Evolutionary conservation across 768 basidiomycete species (phyloP), one percentile per base, ranked within the genome.

Genomic region (Suillus subluteus): DNA sequence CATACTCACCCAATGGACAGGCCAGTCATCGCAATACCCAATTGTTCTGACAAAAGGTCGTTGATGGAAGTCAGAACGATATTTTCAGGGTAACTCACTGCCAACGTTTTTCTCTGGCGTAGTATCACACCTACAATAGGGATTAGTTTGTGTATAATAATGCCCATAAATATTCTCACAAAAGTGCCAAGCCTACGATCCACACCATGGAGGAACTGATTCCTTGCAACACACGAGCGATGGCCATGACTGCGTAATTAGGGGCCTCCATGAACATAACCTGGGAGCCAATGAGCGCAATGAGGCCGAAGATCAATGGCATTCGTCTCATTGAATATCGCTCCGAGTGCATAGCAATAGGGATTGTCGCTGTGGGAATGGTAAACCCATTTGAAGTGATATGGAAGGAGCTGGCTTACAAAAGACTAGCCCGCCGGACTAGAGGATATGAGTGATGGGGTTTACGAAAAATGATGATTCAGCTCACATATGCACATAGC

Each of bases 221-320:
- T 6, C 88, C 88, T 73, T 89, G 88, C 35, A 88, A 58, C n/a
- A 83, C 71, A 40, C 89, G 84, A 9, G 88, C 87, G 44, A 88
- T 40, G 16, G 81, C 83, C 87, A 90, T 87, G 15, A 88, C 74
- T 64, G 82, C 70, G 68, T 84, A 89, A 46, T 78, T 82, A 3
- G 83, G 84, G 0, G 87, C 87, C 69, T 88, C 85, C 87, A 89
- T 88, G 13, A 90, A 78, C 77, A 89, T 80, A 21, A 88, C 73
- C 74, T 88, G 86, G 2, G 87, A 85, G 6, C 79, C 85, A 5
- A 86, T 74, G 43, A 89, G 80, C 35, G 83, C 69, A 11, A 86
- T 2, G 15, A 88, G 77, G 18, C 87, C 89, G 7, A 81, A 35
- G 13, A 88, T 68, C 55, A 90, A 79, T 4, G 87, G 88, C 6